Conservation (phyloP, 371 early-diverging fungal species). For the Mortierella sp. region DNA sequence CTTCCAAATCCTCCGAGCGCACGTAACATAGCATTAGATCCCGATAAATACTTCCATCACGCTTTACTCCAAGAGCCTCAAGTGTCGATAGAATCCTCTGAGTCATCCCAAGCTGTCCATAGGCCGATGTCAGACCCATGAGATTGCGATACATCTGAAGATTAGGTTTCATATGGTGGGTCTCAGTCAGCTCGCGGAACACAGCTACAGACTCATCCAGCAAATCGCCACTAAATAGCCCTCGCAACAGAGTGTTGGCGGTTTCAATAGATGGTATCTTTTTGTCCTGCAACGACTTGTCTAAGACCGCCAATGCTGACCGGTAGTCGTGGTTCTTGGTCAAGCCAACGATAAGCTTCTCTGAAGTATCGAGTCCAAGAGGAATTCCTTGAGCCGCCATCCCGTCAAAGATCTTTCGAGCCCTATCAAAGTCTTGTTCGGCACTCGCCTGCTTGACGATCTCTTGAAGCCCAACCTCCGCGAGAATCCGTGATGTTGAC, state of each 20-base stretch:
- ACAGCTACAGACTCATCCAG: constrained; percentile 40
- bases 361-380: constrained; percentile 9
- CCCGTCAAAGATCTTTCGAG: constrained; percentile 23
- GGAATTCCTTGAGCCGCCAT: constrained; percentile 19
- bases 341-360: constrained; percentile 12
- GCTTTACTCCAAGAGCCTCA: constrained; percentile 23
- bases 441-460: constrained; percentile 24
- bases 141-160: constrained; percentile 28
- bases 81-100: constrained; percentile 34
- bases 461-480: constrained; percentile 39
- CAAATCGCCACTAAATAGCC: constrained; percentile 23
- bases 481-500: constrained; percentile 7
- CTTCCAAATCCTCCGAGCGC: constrained; percentile 29
- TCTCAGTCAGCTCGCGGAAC: constrained; percentile 43
- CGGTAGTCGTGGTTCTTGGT: constrained; percentile 10
- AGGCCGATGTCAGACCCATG: constrained; percentile 24
- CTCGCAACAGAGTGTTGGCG: constrained; percentile 23
- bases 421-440: constrained; percentile 26
- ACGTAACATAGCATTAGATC: constrained; percentile 44
- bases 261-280: constrained; percentile 27
- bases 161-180: constrained; percentile 31
- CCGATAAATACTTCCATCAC: constrained; percentile 25
- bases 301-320: constrained; percentile 19
- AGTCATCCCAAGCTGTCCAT: constrained; percentile 42
- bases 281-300: constrained; percentile 27